Base-by-base conservation (phyloP, 83 land plant genomes). In the Larix sibirica region DNA sequence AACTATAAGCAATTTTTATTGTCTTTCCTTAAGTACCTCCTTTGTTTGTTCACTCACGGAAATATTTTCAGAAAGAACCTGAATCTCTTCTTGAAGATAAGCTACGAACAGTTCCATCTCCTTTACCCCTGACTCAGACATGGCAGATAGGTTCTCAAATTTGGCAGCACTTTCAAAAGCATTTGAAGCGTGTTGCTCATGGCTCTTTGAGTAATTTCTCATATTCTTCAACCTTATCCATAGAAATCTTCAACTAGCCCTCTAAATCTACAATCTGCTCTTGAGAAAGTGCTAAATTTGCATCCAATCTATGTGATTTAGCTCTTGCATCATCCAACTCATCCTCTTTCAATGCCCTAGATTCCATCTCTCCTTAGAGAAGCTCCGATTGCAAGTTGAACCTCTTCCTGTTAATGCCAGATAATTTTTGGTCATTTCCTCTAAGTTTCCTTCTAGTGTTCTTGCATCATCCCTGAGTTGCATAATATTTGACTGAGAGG, bases 61-160 rank as follows among this genome's bases (percentile, higher is more conserved):
- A 78, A 90, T 50, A 84, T 87, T 87, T 59, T 80, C 86, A 83
- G 83, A 28, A 12, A 92, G 83, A 58, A 77, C 84, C 79, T 86
- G 88, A 33, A 93, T 26, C 77, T 93, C 93, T 31, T 83, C 85
- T 47, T 91, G 91, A 14, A 93, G 74, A 47, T 83, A 62, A 82
- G 80, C 83, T 79, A 91, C 82, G 63, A 87, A 87, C 68, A 77
- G 70, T 64, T 90, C 92, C 87, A 85, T 83, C 78, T 87, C 91
- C 81, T 88, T 92, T 38, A 86, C 88, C 81, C 81, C 84, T 26
- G 44, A 12, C 71, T 92, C 85, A 60, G 90, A 84, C 2, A 58
- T 1, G 33, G 88, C 89, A 56, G 84, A 83, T 77, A 89, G 23
- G 44, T 80, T 83, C 70, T 92, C 90, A 21, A 90, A 83, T 77